Evolutionary conservation across 805 yeast species (phyloP).

Genomic region (Sugiyamaella boreocaroliniensis): DNA sequence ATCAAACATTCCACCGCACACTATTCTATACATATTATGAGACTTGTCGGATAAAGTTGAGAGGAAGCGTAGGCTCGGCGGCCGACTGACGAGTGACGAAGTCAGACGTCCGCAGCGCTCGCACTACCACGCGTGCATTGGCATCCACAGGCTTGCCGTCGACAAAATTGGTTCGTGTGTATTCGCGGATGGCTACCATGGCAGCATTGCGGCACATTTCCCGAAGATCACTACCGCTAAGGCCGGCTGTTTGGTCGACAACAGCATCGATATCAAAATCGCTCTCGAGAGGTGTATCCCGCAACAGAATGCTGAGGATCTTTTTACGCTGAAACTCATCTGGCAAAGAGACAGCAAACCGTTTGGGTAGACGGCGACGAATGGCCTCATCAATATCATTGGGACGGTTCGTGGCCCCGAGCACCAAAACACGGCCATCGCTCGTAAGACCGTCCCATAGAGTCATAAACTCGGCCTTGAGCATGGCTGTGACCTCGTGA

Average conservation of each 20-base stretch:
- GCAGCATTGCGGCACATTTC: constrained; percentile 94
- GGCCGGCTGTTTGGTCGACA: constrained; percentile 60
- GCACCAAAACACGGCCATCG: constrained; percentile 71
- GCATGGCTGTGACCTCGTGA: constrained; percentile 91
- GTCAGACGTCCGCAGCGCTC: constrained; percentile 61
- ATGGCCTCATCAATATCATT: constrained; percentile 89
- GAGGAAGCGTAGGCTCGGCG: constrained; percentile 37
- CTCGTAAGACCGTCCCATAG: constrained; percentile 90
- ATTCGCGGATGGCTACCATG: constrained; percentile 80
- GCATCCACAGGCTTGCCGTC: constrained; percentile 32
- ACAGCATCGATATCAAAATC: constrained; percentile 56
- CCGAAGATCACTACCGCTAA: constrained; percentile 86
- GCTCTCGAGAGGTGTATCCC: constrained; percentile 55
- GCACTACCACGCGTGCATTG: constrained; percentile 39
- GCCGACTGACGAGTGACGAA: constrained; percentile 40
- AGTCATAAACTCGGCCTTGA: constrained; percentile 96
- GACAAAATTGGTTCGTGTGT: constrained; percentile 53
- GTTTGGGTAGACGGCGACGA: constrained; percentile 85
- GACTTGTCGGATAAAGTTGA: constrained; percentile 9
- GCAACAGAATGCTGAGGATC: constrained; percentile 62
- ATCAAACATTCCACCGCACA: too few species aligned
- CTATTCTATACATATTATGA: background rate
- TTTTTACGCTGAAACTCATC: constrained; percentile 56
- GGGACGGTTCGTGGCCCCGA: constrained; percentile 94
- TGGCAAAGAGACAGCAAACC: constrained; percentile 75